Evolutionary conservation across 805 yeast species (phyloP), one percentile per base, ranked within the genome.

Genomic region (Wickerhamiella qilinensis): DNA sequence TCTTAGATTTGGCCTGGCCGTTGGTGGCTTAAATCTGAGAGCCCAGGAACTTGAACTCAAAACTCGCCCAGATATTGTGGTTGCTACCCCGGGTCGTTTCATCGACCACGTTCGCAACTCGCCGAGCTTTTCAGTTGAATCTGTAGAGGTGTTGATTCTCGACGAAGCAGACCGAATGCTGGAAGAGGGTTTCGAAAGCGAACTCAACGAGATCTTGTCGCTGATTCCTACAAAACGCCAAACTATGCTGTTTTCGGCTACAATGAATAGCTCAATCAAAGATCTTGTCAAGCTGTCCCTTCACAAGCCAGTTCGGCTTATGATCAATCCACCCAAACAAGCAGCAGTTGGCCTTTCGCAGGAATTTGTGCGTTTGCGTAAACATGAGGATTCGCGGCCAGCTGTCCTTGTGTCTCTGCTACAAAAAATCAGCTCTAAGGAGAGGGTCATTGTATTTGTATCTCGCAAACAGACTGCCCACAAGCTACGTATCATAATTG

Each of bases 141-240:
- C 76, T 25, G 91, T 91, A 36, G 98, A 91, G 63, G 81, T 91
- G 38, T 65, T 91, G 51, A 93, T 91, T 22, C 69, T 91, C 49
- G 98, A 91, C 65, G 98, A 91, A 65, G 98, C 98, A 43, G 98
- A 91, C 68, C 76, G 98, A 65, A 91, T 91, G 97, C 69, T 91
- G 50, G 99, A 91, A 57, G 99, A 91, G 62, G 99, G 99, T 54
- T 91, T 91, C 73, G 95, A 86, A 60, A 83, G 76, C 38, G 98
- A 91, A 60, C 66, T 91, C 48, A 78, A 84, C 16, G 98, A 91
- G 57, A 88, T 91, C 43, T 69, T 91, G 59, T 70, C 80, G 12
- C 65, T 88, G 39, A 67, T 93, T 46, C 98, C 99, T 21, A 71
- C 76, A 37, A 83, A 83, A 60, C 75, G 97, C 58, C 99, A 91